Evolutionary conservation across 352 stramenopile genomes (phyloP).

Genomic region (Globisporangium irregulare): DNA sequence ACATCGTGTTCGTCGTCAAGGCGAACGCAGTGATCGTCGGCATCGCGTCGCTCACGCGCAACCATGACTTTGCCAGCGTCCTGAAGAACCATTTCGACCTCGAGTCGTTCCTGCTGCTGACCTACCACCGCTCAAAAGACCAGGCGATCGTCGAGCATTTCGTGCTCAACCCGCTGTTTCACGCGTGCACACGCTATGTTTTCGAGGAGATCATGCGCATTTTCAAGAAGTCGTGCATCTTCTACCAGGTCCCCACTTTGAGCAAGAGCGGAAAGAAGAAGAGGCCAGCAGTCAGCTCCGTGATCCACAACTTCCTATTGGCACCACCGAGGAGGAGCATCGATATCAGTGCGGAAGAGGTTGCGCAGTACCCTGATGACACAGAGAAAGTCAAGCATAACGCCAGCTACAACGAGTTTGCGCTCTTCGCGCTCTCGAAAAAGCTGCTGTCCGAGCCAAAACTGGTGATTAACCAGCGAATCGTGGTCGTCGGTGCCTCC

Average conservation of each 20-base stretch:
- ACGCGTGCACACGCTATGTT: slow-evolving; percentile 50
- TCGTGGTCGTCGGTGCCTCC: slow-evolving; percentile 86
- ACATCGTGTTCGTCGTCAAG: slow-evolving; percentile 55
- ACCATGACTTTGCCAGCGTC: slow-evolving; percentile 45
- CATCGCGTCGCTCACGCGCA: slow-evolving; percentile 37
- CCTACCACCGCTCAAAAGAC: slow-evolving; percentile 70
- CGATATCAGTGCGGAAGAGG: slow-evolving; percentile 37
- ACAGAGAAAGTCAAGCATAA: slow-evolving; percentile 20
- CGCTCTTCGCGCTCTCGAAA: slow-evolving; percentile 86
- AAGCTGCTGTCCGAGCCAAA: slow-evolving; percentile 86
- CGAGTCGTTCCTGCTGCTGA: slow-evolving; percentile 56
- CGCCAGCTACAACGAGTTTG: slow-evolving; percentile 33
- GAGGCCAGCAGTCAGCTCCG: slow-evolving; percentile 26
- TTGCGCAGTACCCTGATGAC: slow-evolving; percentile 50
- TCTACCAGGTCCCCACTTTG: slow-evolving; percentile 37
- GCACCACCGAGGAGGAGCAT: slow-evolving; percentile 53
- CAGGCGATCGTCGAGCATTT: slow-evolving; percentile 60
- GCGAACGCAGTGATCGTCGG: slow-evolving; percentile 45
- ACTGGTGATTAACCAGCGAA: slow-evolving; percentile 70
- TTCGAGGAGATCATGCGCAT: slow-evolving; percentile 81
- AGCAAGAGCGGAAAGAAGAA: background rate
- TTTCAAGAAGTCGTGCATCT: slow-evolving; percentile 69
- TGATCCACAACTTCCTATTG: slow-evolving; percentile 62
- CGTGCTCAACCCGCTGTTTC: slow-evolving; percentile 76
- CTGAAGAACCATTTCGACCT: slow-evolving; percentile 65